phyloP scores from a whole-genome alignment of 2,329 filamentous ascomycete species.

The Aspergillus bombycis region DNA sequence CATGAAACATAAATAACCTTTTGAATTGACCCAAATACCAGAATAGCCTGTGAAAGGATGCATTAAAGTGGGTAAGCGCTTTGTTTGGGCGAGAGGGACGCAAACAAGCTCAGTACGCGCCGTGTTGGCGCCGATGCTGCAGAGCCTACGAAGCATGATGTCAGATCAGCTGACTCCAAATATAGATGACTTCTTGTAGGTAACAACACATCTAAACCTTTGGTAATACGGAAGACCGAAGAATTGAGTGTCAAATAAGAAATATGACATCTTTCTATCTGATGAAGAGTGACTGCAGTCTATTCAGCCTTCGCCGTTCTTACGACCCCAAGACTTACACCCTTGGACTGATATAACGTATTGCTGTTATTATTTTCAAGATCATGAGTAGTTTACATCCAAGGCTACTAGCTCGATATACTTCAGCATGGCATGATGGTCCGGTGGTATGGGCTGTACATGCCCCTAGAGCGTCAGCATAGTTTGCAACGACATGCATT shows the following conservation, averaged over 20 bases:
- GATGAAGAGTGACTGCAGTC: background rate
- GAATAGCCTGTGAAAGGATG: slow-evolving; percentile 6
- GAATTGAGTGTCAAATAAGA: background rate
- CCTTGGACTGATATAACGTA: background rate
- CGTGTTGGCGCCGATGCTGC: slow-evolving; percentile 26
- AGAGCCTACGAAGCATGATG: slow-evolving; percentile 14
- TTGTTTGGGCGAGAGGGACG: slow-evolving; percentile 15
- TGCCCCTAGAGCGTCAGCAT: background rate
- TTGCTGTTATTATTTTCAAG: background rate
- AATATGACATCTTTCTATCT: background rate
- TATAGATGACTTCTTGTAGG: slow-evolving; percentile 7
- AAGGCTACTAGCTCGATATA: background rate
- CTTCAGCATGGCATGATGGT: background rate
- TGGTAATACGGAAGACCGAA: background rate
- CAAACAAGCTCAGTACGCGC: slow-evolving; percentile 25
- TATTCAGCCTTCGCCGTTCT: background rate
- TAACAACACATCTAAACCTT: background rate
- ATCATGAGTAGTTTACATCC: background rate
- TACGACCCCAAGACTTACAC: background rate
- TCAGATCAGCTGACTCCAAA: slow-evolving; percentile 22
- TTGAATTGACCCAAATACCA: background rate
- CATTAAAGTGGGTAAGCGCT: slow-evolving; percentile 14
- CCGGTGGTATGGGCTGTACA: background rate
- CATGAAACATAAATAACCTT: slow-evolving; percentile 31
- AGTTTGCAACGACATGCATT: background rate